Evolutionary conservation across 768 basidiomycete species (phyloP), one percentile per base, ranked within the genome.

Genomic region (Rhodotorula toruloides): DNA sequence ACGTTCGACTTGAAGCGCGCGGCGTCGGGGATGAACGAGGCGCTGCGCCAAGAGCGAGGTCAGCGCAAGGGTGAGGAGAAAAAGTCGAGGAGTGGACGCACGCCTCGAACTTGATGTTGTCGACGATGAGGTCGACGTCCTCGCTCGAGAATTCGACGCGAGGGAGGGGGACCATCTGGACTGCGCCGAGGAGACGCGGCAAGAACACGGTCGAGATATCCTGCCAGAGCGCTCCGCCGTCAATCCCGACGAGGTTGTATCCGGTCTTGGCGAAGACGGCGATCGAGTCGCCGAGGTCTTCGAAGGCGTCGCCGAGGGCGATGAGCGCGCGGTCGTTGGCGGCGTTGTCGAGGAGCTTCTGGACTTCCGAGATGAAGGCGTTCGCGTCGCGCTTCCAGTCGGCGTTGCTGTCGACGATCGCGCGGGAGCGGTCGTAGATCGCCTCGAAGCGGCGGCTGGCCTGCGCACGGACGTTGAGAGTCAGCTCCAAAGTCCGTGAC

Each of bases 101-200:
- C 59, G 78, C 77, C 66, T 77, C 76, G 72, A 80, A 75, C 37
- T 68, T 70, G 63, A 79, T 68, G 73, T 79, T 77, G 62, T 78
- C 78, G 52, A 79, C 73, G 58, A 78, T 75, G 46, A 77, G 73
- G 65, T 77, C 77, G 53, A 78, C 68, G 46, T 78, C 76, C 47
- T 76, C 77, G 5, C 75, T 76, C 63, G 79, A 77, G 75, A 73
- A 80, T 70, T 79, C 79, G 68, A 78, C 72, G 21, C 79, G 65
- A 3, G 79, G 79, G 2, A 79, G 65, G 14, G 79, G 79, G 54
- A 80, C 77, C 65, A 77, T 75, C 76, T 80, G 77, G 68, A 80
- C 69, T 16, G 78, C 73, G 25, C 74, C 73, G 58, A 80, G 74
- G 21, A 78, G 42, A 19, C 79, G 65, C 29, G 79, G 79, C 8